These are phyloP conservation scores for Cudoniella acicularis DNA, from an alignment of 495 filamentous ascomycete species.

Conservation along the genomic window DNA sequence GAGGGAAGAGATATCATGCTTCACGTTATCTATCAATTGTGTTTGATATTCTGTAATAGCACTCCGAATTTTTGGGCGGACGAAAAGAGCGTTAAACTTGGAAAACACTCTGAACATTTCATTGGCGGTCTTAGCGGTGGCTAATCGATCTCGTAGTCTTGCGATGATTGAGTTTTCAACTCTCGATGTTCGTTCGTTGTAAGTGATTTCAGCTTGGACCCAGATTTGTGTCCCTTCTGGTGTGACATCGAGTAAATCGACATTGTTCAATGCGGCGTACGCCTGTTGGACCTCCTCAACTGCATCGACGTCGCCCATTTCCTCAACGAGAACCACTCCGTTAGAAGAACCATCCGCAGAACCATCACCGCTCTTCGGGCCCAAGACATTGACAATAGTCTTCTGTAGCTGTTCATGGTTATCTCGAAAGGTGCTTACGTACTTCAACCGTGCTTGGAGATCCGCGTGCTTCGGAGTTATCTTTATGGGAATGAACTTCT, in stretches of 20 bases:
- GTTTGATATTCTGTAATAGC: slow-evolving; percentile 97
- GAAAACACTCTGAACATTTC: slow-evolving; percentile 99
- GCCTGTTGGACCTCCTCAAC: slow-evolving; percentile 93
- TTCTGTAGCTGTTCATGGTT: slow-evolving; percentile 96
- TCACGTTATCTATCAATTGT: slow-evolving; percentile 95
- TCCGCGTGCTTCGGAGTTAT: slow-evolving; percentile 78
- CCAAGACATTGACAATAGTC: slow-evolving; percentile 92
- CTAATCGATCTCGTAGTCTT: slow-evolving; percentile 84
- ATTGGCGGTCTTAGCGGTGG: slow-evolving; percentile 91
- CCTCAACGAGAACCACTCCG: slow-evolving; percentile 72
- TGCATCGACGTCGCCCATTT: slow-evolving; percentile 97
- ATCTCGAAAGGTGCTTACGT: slow-evolving; percentile 88
- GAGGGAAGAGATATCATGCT: slow-evolving; percentile 84
- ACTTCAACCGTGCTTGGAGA: slow-evolving; percentile 84
- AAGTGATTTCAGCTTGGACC: slow-evolving; percentile 87
- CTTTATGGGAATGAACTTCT: slow-evolving; percentile 98
- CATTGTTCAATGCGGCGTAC: slow-evolving; percentile 86
- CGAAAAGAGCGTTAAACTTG: slow-evolving; percentile 98
- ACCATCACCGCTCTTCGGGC: slow-evolving; percentile 58
- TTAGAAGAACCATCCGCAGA: slow-evolving; percentile 45
- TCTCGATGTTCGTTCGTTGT: slow-evolving; percentile 92
- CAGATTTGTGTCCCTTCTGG: slow-evolving; percentile 83
- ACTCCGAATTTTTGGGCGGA: slow-evolving; percentile 94
- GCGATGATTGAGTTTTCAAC: slow-evolving; percentile 99
- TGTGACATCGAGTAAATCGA: slow-evolving; percentile 91